phyloP scores from a whole-genome alignment of 1,284 basidiomycete genomes.

The Apiotrichum gamsii region DNA sequence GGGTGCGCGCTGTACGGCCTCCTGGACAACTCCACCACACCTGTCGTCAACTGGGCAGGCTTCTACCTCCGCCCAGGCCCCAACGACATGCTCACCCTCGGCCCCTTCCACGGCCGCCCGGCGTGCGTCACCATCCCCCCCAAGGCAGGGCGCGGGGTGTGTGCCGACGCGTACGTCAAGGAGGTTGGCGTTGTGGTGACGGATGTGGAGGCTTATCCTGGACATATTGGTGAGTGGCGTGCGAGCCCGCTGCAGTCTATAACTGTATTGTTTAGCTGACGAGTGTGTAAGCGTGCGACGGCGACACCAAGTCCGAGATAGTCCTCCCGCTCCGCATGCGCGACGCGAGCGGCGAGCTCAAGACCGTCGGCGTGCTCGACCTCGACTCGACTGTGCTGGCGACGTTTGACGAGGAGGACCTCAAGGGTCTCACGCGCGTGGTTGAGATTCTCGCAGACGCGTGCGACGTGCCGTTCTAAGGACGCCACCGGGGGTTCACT shows the following conservation, averaged over 20 bases:
- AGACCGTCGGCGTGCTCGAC: constrained; percentile 70
- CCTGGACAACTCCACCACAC: constrained; percentile 45
- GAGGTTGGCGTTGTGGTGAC: constrained; percentile 58
- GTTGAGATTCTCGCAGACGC: constrained; percentile 53
- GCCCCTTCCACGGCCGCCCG: constrained; percentile 80
- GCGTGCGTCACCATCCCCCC: constrained; percentile 74
- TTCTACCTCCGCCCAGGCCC: constrained; percentile 66
- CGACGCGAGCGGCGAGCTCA: constrained; percentile 15
- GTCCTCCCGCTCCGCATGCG: constrained; percentile 61
- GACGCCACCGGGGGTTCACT: too few relatives aligned
- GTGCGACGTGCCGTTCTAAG: constrained; percentile 24
- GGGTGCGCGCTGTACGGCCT: constrained; percentile 61
- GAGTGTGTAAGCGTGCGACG: constrained; percentile 63
- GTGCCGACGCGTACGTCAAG: constrained; percentile 65
- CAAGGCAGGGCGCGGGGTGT: constrained; percentile 63
- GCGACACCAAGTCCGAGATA: constrained; percentile 76
- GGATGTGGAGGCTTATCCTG: constrained; percentile 71
- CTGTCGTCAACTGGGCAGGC: constrained; percentile 78
- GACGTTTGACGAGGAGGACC: constrained; percentile 71
- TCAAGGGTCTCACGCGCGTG: constrained; percentile 63
- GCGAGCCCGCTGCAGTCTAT: too few relatives aligned
- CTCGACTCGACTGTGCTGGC: constrained; percentile 67
- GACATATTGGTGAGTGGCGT: constrained; percentile 58
- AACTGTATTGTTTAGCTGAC: too few relatives aligned
- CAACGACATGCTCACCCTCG: constrained; percentile 55